A percentile compares a stretch with the other conserved stretches of the same genome.
These are phyloP conservation scores for Phytophthora lateralis DNA, from an alignment of 352 stramenopile species.

Conservation along the genomic window DNA sequence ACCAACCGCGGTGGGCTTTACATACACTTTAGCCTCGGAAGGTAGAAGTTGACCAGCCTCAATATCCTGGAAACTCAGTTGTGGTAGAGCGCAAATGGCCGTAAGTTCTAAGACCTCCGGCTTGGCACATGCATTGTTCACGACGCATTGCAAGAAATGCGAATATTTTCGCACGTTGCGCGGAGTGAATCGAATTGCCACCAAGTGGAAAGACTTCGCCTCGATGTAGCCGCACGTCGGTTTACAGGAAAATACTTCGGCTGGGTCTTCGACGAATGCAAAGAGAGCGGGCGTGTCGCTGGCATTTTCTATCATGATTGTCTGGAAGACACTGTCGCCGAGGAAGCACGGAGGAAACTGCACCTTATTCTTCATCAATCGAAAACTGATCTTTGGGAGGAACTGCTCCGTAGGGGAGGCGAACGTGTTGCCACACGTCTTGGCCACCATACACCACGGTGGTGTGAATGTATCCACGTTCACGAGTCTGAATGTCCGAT, in stretches of 20 bases:
- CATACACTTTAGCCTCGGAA: constrained; percentile 57
- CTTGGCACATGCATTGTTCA: constrained; percentile 67
- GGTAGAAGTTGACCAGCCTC: constrained; percentile 12
- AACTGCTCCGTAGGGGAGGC: constrained; percentile 83
- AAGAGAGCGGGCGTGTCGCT: constrained; percentile 92
- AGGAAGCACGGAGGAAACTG: constrained; percentile 89
- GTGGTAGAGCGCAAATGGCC: constrained; percentile 60
- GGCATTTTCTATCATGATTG: constrained; percentile 83
- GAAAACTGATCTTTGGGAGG: constrained; percentile 82
- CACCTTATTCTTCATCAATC: constrained; percentile 57
- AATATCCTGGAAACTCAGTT: constrained; percentile 52
- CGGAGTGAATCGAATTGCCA: constrained; percentile 78
- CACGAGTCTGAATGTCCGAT: constrained; percentile 93
- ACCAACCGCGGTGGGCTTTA: constrained; percentile 87
- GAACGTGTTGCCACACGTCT: constrained; percentile 90
- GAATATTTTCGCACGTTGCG: constrained; percentile 51
- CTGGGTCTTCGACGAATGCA: constrained; percentile 68
- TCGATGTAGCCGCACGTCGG: constrained; percentile 69
- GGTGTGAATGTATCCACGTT: constrained; percentile 92
- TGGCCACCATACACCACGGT: constrained; percentile 85
- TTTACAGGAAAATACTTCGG: constrained; percentile 74
- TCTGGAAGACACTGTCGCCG: constrained; percentile 91
- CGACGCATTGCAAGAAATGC: constrained; percentile 64
- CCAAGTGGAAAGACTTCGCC: constrained; percentile 82
- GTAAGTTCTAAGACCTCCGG: constrained; percentile 63